Base-by-base conservation (phyloP, 352 stramenopile genomes). In the Globisporangium acanthophoron region DNA sequence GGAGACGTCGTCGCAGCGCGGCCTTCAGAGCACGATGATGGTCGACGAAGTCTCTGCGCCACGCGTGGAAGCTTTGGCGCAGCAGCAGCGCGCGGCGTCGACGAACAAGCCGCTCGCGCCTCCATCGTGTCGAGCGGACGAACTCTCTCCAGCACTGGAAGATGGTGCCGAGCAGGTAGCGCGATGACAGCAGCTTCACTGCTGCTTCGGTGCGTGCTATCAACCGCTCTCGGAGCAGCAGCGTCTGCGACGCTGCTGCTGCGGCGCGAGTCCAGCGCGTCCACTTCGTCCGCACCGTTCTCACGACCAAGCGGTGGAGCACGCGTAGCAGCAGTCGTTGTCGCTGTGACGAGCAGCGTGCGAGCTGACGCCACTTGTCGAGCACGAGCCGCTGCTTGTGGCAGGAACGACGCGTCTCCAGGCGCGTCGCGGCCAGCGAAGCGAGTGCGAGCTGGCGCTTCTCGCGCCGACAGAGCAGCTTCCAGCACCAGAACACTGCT, bases 401-500 rank as follows among this genome's bases (percentile, higher is more conserved):
- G 2, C 33, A 9, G 11, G 8, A 49, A n/a, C 44, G 44, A 49
- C n/a, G 24, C 1, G 11, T 24, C n/a, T 9, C 18, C 20, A 18
- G 8, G n/a, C 41, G 20, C 29, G 7, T 51, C 8, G 41, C 29
- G 13, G 27, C 21, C 2, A 35, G 43, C n/a, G 21, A 61, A 2
- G 16, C 27, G 44, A 61, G 27, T 0, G 24, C 37, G 16, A 48
- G 20, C 21, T 54, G 15, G 0, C 41, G 44, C 7, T 16, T 24
- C 11, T 21, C 11, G 11, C 29, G 41, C 49, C 52, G 11, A 7
- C 9, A 8, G 4, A 54, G 35, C 20, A 53, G 29, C 20, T 48
- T 55, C 53, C 53, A 65, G 43, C 24, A 20, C 4, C 13, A 31
- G 45, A 57, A 53, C 20, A 18, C 40, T 8, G 3, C n/a, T 16